phyloP scores from a whole-genome alignment of 2,329 filamentous ascomycete genomes.

The Monosporascus sp. region DNA sequence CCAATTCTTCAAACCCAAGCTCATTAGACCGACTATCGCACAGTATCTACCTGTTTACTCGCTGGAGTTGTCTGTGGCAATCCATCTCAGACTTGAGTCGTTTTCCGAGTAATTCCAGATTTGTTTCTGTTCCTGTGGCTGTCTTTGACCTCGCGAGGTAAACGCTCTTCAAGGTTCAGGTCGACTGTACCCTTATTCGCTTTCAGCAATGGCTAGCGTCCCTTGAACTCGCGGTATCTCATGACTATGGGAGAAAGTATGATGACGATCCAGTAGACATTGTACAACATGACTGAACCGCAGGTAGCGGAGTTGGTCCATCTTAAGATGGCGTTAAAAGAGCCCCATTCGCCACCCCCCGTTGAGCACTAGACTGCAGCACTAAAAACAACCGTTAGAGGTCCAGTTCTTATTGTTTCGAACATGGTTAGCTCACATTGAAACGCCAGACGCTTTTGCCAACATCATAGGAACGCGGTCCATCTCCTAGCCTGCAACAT shows the following conservation, averaged over 20 bases:
- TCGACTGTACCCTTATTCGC: constrained; percentile 8
- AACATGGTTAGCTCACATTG: constrained; percentile 49
- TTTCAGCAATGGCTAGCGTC: constrained; percentile 40
- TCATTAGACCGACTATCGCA: no score
- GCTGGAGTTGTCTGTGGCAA: no score
- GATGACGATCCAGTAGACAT: constrained; percentile 76
- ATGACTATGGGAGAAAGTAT: constrained; percentile 60
- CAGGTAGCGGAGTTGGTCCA: constrained; percentile 89
- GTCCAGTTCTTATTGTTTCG: constrained; percentile 4
- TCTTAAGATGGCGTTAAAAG: constrained; percentile 80
- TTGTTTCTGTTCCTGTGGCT: background rate
- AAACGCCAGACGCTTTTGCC: constrained; percentile 76
- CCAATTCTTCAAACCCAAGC: no score
- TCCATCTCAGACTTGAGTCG: no score
- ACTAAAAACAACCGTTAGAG: constrained; percentile 41
- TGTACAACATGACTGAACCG: constrained; percentile 81
- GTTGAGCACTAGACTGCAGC: constrained; percentile 68
- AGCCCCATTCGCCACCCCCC: constrained; percentile 75
- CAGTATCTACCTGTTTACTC: no score
- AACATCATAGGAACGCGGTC: constrained; percentile 76
- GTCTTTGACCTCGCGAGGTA: background rate
- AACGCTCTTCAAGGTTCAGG: background rate
- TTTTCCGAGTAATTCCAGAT: no score
- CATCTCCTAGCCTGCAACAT: constrained; percentile 34
- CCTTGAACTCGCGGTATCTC: constrained; percentile 59